Evolutionary conservation across 2,329 filamentous ascomycete genomes (phyloP).

Genomic region (Scedosporium dehoogii): DNA sequence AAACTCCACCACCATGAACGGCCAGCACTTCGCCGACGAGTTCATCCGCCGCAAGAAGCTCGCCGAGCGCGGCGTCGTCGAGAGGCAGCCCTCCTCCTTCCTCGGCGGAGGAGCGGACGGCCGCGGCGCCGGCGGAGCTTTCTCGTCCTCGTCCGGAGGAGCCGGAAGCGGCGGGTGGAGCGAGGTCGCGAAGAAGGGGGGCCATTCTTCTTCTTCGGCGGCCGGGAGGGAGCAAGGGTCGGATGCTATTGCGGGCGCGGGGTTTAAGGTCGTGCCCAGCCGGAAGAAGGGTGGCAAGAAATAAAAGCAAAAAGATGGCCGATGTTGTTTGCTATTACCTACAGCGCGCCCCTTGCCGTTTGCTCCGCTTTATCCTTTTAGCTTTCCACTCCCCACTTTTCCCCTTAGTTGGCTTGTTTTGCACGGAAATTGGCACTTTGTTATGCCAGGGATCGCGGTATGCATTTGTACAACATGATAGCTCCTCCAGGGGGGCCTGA

Average conservation of each 20-base stretch:
- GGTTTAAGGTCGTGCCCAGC: constrained; percentile 82
- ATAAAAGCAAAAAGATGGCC: constrained; percentile 26
- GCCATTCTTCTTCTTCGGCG: constrained; percentile 14
- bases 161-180: constrained; percentile 65
- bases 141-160: constrained; percentile 15
- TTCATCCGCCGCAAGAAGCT: constrained; percentile 88
- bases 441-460: too few species aligned
- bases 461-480: too few species aligned
- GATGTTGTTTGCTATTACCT: too few species aligned
- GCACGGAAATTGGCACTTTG: too few species aligned
- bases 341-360: too few species aligned
- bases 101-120: background rate
- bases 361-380: too few species aligned
- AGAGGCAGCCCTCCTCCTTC: constrained; percentile 49
- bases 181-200: constrained; percentile 92
- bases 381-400: too few species aligned
- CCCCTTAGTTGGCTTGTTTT: too few species aligned
- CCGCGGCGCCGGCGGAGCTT: constrained; percentile 39
- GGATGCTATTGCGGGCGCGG: constrained; percentile 36
- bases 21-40: constrained; percentile 86
- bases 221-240: constrained; percentile 29
- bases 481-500: too few species aligned
- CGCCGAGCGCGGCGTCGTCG: constrained; percentile 82
- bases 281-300: constrained; percentile 87
- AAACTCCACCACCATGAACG: constrained; percentile 81